Percentiles rank a stretch among this genome's conserved stretches.
phyloP scores from a whole-genome alignment of 495 filamentous ascomycete species.

The Podospora pseudocomata region DNA sequence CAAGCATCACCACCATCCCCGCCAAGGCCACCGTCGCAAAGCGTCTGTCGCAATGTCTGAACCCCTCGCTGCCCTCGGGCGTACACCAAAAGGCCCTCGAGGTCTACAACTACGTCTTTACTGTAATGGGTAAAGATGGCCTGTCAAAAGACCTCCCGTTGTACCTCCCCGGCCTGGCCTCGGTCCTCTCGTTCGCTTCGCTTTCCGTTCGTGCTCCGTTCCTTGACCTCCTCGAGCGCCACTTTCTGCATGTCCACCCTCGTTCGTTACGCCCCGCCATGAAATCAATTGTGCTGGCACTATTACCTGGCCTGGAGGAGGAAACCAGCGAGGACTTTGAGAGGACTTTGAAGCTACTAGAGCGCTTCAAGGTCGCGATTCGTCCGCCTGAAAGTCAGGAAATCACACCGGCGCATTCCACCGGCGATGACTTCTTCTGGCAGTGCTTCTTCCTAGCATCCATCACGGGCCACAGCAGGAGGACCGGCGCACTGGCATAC shows the following conservation, averaged over 20 bases:
- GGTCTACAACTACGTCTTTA: conserved; percentile 86
- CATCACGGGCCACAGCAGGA: conserved; percentile 79
- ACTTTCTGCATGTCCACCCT: conserved; percentile 67
- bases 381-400: conserved; percentile 46
- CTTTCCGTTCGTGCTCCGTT: conserved; percentile 81
- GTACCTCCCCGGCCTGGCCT: conserved; percentile 84
- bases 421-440: conserved; percentile 89
- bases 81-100: conserved; percentile 98
- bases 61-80: conserved; percentile 86
- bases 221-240: conserved; percentile 75
- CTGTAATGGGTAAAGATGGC: conserved; percentile 66
- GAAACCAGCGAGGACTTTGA: conserved; percentile 97
- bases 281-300: conserved; percentile 78
- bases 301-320: conserved; percentile 90
- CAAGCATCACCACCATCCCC: conserved; percentile 67
- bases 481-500: conserved; percentile 83
- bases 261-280: conserved; percentile 75
- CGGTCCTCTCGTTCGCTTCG: conserved; percentile 89
- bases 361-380: conserved; percentile 69
- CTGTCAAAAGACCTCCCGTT: conserved; percentile 76
- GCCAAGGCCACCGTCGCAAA: conserved; percentile 82
- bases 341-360: conserved; percentile 70
- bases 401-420: conserved; percentile 50
- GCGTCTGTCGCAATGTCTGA: conserved; percentile 89
- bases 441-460: conserved; percentile 93